Percentiles rank a stretch among this genome's conserved stretches.
These are phyloP conservation scores for Kwoniella pini DNA, from an alignment of 768 basidiomycete species.

Conservation along the genomic window DNA sequence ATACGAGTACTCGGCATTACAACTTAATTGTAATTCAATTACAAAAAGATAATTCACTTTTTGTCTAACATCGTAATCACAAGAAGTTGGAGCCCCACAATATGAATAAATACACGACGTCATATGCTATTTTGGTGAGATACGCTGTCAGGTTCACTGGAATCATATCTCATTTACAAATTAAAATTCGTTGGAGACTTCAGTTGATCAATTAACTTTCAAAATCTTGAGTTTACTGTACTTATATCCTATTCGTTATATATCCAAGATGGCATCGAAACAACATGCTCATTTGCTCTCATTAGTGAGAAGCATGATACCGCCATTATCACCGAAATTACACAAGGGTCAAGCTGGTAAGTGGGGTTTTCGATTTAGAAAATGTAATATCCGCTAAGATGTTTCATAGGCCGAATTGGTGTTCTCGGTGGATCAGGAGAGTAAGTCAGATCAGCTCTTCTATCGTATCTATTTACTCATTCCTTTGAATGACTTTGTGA, in stretches of 20 bases:
- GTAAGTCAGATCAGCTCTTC: constrained; percentile 63
- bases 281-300: constrained; percentile 47
- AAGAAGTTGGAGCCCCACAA: constrained; percentile 3
- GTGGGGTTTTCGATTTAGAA: constrained; percentile 24
- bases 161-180: too few relatives aligned
- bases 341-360: constrained; percentile 94
- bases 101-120: too few relatives aligned
- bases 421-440: constrained; percentile 92
- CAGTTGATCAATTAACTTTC: too few relatives aligned
- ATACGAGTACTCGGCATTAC: not conserved
- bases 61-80: too few relatives aligned
- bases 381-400: not conserved
- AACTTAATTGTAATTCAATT: not conserved
- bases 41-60: too few relatives aligned
- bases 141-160: too few relatives aligned
- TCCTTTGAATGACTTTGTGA: not conserved
- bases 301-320: constrained; percentile 79
- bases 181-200: too few relatives aligned
- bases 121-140: too few relatives aligned
- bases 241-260: too few relatives aligned
- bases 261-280: constrained; percentile 24
- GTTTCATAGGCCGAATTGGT: constrained; percentile 72
- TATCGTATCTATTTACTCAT: too few relatives aligned
- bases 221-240: too few relatives aligned
- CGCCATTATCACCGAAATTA: constrained; percentile 80